Evolutionary conservation across 2,329 filamentous ascomycete genomes (phyloP), one percentile per base, ranked within the genome.

Genomic region (Chaetoscypha palmicola): DNA sequence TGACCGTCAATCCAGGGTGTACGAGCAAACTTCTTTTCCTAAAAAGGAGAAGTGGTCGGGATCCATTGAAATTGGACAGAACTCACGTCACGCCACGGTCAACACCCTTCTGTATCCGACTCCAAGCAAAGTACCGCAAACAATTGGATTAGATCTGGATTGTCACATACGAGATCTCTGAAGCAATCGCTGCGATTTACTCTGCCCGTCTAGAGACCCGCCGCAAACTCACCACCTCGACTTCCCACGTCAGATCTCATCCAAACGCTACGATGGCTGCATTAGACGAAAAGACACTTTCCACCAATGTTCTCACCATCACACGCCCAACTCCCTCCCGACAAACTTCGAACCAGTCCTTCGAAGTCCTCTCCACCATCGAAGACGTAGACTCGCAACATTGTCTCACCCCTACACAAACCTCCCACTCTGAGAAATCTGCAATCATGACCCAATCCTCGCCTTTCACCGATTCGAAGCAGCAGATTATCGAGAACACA

Each of bases 301-400:
- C 11, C 3, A 17, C 42, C 4, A 47, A 49, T 31, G 46, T 49
- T 38, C 50, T 48, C 5, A 50, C 49, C 24, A 49, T 53, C 39
- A 45, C 45, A 20, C 45, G 50, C 12, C 44, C 51, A 10, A 16
- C 40, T 12, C 23, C 46, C 17, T 38, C 41, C 11, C 49, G 47
- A 16, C 36, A 49, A 38, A 23, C 33, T 24, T 52, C 51, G 20
- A 43, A 34, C 32, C 45, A 47, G 39, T 51, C 47, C 10, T 33
- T 47, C 16, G 41, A 44, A 2, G 30, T 38, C 64, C 61, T 83
- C 68, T 34, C 81, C 76, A 67, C 86, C 86, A 47, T 76, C 63
- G 59, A 91, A 88, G 7, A 55, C 36, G 45, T 50, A 31, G 48
- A 51, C 31, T 50, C 48, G 4, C 40, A 41, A 5, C 47, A 48